These are phyloP conservation scores for Trametes elegans DNA, from an alignment of 768 basidiomycete genomes.

Conservation along the genomic window DNA sequence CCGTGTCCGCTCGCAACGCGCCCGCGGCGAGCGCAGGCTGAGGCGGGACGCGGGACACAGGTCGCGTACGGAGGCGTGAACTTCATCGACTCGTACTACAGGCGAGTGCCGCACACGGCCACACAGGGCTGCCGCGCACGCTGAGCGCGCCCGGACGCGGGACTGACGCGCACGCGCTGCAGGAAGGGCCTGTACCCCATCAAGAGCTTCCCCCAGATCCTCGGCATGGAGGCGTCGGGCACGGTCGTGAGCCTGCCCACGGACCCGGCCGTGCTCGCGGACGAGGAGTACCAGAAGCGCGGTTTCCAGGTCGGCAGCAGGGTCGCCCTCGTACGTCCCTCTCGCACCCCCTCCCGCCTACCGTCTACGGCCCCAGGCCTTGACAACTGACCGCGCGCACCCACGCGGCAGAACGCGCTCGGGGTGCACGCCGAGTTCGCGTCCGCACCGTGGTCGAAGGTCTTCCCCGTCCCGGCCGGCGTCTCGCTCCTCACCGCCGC, in stretches of 20 bases:
- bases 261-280: slow-evolving; percentile 54
- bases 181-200: slow-evolving; percentile 66
- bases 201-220: slow-evolving; percentile 54
- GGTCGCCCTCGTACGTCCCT: slow-evolving; percentile 57
- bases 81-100: slow-evolving; percentile 83
- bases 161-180: background rate
- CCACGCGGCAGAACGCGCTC: slow-evolving; percentile 16
- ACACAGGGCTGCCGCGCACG: too few relatives aligned
- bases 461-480: slow-evolving; percentile 61
- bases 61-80: slow-evolving; percentile 82
- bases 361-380: background rate
- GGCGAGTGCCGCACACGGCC: slow-evolving; percentile 50
- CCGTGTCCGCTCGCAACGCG: too few relatives aligned
- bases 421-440: slow-evolving; percentile 72
- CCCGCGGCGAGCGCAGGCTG: too few relatives aligned
- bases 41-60: slow-evolving; percentile 31
- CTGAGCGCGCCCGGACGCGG: background rate
- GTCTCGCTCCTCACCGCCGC: slow-evolving; percentile 64
- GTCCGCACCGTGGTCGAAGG: slow-evolving; percentile 58
- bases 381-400: background rate
- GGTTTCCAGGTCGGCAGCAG: slow-evolving; percentile 66
- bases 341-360: background rate
- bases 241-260: slow-evolving; percentile 72
- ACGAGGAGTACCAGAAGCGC: slow-evolving; percentile 61
- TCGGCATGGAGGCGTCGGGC: slow-evolving; percentile 82